Evolutionary conservation across 768 basidiomycete species (phyloP).

Genomic region (Naganishia randhawae): DNA sequence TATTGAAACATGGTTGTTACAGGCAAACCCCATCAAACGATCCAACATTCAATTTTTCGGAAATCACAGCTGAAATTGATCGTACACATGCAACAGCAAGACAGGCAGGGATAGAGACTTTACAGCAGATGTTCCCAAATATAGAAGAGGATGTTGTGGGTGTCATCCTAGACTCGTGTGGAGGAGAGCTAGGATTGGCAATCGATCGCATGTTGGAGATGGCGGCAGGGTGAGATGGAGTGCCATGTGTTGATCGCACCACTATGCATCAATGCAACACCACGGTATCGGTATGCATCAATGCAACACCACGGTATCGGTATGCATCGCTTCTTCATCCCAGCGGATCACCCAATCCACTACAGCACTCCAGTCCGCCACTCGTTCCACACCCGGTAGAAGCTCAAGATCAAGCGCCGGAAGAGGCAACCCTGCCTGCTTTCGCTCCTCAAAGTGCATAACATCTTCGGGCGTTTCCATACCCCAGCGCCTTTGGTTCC

Average conservation of each 20-base stretch:
- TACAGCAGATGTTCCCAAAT: slow-evolving; percentile 81
- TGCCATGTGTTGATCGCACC: too few species aligned
- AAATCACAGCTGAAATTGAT: slow-evolving; percentile 62
- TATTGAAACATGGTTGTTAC: slow-evolving; percentile 24
- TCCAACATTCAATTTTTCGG: slow-evolving; percentile 60
- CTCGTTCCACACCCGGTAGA: slow-evolving; percentile 26
- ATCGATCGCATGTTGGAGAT: slow-evolving; percentile 59
- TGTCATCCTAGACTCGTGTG: slow-evolving; percentile 83
- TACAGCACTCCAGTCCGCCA: slow-evolving; percentile 38
- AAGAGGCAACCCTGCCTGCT: slow-evolving; percentile 27
- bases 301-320: neutral
- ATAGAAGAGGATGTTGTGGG: slow-evolving; percentile 79
- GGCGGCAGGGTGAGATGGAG: slow-evolving; percentile 27
- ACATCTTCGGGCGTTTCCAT: slow-evolving; percentile 36
- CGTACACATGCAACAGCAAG: slow-evolving; percentile 69
- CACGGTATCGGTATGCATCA: neutral
- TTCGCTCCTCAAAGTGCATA: slow-evolving; percentile 40
- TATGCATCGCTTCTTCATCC: slow-evolving; percentile 31
- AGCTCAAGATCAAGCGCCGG: slow-evolving; percentile 30
- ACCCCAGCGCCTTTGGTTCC: slow-evolving; percentile 36
- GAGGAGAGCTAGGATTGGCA: slow-evolving; percentile 80
- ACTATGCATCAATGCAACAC: too few species aligned
- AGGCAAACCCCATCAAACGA: slow-evolving; percentile 37
- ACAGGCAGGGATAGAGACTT: slow-evolving; percentile 67
- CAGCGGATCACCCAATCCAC: slow-evolving; percentile 38